Base-by-base conservation (phyloP, 2,329 filamentous ascomycete genomes). In the Juglanconis oblonga region DNA sequence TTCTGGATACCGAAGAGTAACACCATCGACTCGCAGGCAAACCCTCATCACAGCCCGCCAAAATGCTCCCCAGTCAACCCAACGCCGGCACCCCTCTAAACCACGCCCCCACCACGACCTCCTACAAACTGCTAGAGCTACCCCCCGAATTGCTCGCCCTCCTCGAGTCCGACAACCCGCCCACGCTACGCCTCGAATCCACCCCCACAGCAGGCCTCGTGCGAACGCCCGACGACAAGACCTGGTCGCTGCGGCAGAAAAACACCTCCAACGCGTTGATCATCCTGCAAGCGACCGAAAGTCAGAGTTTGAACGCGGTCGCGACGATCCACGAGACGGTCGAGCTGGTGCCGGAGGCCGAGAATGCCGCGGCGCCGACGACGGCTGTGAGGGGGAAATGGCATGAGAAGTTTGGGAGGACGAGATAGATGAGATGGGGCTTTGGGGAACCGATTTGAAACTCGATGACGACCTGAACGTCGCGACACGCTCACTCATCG, bases 181-280 rank as follows among this genome's bases (percentile, higher is more conserved):
- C 84, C 10, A 72, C 77, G 3, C 72, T 83, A 55, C 79, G 73
- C 14, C 73, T 84, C 50, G 77, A 80, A 64, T 77, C 79, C 11
- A 81, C 81, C 24, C 74, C 79, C 29, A 72, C 77, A n/a, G 76
- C 77, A 11, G 84, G 84, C 32, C 69, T 86, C 47, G 77, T 88
- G 57, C 80, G 75, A 65, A 78, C 79, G 1, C 78, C 77, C 3
- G 71, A 75, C 56, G 47, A 52, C 40, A 81, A 79, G 65, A 81
- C 79, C 14, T 88, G 86, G 72, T 78, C 78, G 5, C 77, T 88
- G 51, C 83, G 82, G 35, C 86, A 88, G 67, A 88, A 88, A 70
- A 88, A 87, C 70, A 87, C 86, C 0, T 88, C 86, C 50, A 88
- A 88, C 68, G 81, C 82, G n/a, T 76, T 88, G 51, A 81, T 87